Conservation (phyloP, 768 basidiomycete species). For the Suillus discolor region DNA sequence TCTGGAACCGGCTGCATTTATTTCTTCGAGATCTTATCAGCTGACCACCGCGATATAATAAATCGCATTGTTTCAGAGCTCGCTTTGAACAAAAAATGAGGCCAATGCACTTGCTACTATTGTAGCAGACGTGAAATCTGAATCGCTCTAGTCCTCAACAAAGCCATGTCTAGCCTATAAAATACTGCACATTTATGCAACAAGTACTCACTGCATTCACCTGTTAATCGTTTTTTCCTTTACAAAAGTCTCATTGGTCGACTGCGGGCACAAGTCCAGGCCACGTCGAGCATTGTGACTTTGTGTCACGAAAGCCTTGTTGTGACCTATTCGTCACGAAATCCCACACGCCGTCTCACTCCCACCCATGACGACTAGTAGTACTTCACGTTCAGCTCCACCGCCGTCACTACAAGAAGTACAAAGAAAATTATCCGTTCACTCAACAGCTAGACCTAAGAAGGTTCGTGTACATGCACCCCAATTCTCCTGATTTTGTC, state of each 20-base stretch:
- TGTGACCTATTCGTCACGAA: conserved; percentile 13
- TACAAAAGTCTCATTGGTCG: neutral
- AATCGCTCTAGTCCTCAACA: neutral
- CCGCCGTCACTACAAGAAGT: conserved; percentile 89
- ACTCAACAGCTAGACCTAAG: conserved; percentile 57
- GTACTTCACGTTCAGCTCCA: conserved; percentile 34
- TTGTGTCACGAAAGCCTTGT: neutral
- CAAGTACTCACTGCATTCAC: neutral
- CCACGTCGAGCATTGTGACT: conserved; percentile 6
- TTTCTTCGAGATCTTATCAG: no score
- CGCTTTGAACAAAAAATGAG: neutral
- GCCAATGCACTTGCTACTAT: neutral
- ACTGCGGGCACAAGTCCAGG: neutral
- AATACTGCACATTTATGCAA: neutral
- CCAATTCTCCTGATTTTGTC: neutral
- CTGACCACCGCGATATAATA: neutral
- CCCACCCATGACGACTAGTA: conserved; percentile 17
- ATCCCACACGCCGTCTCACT: conserved; percentile 20
- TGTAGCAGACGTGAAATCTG: neutral
- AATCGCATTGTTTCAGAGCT: neutral
- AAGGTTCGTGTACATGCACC: conserved; percentile 37
- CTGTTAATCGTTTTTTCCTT: neutral
- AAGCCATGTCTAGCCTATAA: neutral
- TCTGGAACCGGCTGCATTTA: conserved; percentile 4
- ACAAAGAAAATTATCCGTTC: conserved; percentile 80